Conservation (phyloP, 805 yeast species). For the Candida sithepensis region DNA sequence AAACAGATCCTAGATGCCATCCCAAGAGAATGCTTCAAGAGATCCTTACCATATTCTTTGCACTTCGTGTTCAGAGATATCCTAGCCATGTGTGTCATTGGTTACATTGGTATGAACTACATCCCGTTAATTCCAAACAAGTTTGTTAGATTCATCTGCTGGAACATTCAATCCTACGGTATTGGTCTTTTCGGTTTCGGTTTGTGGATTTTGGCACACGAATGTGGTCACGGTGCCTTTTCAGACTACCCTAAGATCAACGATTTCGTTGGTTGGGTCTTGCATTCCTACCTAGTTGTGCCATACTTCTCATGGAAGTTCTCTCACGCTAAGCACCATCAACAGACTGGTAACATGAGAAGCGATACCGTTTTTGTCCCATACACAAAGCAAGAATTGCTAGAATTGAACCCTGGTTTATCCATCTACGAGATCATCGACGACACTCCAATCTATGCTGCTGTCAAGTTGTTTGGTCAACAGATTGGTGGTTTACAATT, state of each 20-base stretch:
- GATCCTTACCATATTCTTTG: slow-evolving; percentile 46
- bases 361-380: slow-evolving; percentile 62
- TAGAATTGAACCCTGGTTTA: slow-evolving; percentile 31
- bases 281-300: slow-evolving; percentile 54
- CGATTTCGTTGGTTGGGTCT: slow-evolving; percentile 57
- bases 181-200: slow-evolving; percentile 54
- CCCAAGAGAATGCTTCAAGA: slow-evolving; percentile 59
- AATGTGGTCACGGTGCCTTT: slow-evolving; percentile 64
- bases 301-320: slow-evolving; percentile 65
- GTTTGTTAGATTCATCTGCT: slow-evolving; percentile 36
- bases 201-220: slow-evolving; percentile 60
- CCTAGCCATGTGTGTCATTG: slow-evolving; percentile 38
- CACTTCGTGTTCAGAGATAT: slow-evolving; percentile 54
- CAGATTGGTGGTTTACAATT: slow-evolving; percentile 54
- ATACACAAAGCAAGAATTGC: slow-evolving; percentile 44
- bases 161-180: slow-evolving; percentile 37
- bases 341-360: slow-evolving; percentile 58
- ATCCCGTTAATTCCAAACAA: slow-evolving; percentile 39
- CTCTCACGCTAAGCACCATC: slow-evolving; percentile 59
- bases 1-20: slow-evolving; percentile 54
- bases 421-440: slow-evolving; percentile 44
- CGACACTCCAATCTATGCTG: slow-evolving; percentile 51
- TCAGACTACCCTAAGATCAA: slow-evolving; percentile 50
- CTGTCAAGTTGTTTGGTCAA: slow-evolving; percentile 43
- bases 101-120: slow-evolving; percentile 38